Percentiles rank a stretch among this genome's conserved stretches.
Evolutionary conservation across 192 early-diverging fungal genomes (phyloP).

Genomic region (Coemansia sp.): DNA sequence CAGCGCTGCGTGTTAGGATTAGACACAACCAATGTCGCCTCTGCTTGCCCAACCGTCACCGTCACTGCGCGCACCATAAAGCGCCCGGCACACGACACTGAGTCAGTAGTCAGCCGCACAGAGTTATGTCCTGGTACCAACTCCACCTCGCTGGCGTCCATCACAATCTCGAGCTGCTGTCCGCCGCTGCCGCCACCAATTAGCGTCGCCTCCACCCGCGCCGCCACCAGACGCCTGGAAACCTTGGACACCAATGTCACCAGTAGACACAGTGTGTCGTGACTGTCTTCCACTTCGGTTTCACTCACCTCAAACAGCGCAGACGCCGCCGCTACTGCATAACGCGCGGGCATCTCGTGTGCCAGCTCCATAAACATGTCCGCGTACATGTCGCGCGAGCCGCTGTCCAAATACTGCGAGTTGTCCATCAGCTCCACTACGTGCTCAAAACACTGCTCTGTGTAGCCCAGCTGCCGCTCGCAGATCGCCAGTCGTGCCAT

Average conservation of each 20-base stretch:
- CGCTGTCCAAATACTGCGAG: conserved; percentile 11
- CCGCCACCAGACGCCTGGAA: background rate
- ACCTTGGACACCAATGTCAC: conserved; percentile 12
- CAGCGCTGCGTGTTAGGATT: conserved; percentile 10
- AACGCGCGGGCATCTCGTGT: background rate
- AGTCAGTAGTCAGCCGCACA: conserved; percentile 17
- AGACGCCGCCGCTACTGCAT: background rate
- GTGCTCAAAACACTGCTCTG: conserved; percentile 15
- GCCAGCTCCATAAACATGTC: conserved; percentile 23
- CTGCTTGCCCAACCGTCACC: conserved; percentile 19
- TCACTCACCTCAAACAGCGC: conserved; percentile 15
- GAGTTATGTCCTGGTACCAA: conserved; percentile 7
- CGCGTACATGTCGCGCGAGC: conserved; percentile 9
- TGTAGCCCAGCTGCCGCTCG: conserved; percentile 28
- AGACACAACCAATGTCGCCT: conserved; percentile 12
- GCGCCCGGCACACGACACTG: conserved; percentile 34
- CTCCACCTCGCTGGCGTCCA: conserved; percentile 11
- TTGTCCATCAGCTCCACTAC: conserved; percentile 23
- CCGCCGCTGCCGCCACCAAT: conserved; percentile 5
- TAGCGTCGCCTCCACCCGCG: conserved; percentile 20
- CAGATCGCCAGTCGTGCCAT: conserved; percentile 37
- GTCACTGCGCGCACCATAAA: conserved; percentile 20
- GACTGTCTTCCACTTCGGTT: conserved; percentile 3
- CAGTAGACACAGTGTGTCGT: conserved; percentile 8
- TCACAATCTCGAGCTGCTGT: conserved; percentile 23